Evolutionary conservation across 176 grass and related monocot species (phyloP), one percentile per base, ranked within the genome.

Genomic region (Tillandsia fasciculata): DNA sequence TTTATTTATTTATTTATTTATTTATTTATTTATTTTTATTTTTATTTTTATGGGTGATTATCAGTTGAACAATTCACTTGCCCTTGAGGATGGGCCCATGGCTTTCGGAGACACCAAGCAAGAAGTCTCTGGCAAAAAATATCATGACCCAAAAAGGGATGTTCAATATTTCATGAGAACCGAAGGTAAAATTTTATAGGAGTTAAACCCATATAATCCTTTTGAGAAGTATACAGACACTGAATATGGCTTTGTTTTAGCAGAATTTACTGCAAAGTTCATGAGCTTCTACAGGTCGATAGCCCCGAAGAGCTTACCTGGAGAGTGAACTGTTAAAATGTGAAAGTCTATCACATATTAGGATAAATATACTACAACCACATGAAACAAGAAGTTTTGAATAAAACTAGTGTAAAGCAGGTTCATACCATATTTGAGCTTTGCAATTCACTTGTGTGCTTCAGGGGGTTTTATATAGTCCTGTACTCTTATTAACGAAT

Each of bases 261-360:
- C 88, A 91, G 88, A 91, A 79, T 91, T 91, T 48, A 84, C 72
- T 7, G 88, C 86, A n/a, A 87, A 79, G 64, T 91, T 91, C 78
- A 81, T 87, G 75, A 79, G 88, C 71, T 79, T 76, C 64, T 84
- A 87, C 78, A 87, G 74, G 72, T 87, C 88, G 0, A 11, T 81
- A 56, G 63, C 49, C 52, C 66, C 75, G 20, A 87, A 91, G 81
- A 84, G 59, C 51, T 63, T 51, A 2, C 73, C 27, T 26, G 76
- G 54, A 68, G 77, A 13, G 1, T 11, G 56, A 27, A 26, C 63
- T 76, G 33, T 69, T 79, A 69, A 49, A 24, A 23, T 3, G 50
- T 15, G 54, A n/a, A 9, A 66, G 29, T 67, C 12, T 50, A 15
- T 33, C 11, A 15, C 49, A 1, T 26, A 13, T 59, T 59, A 28